A percentile compares a stretch with the other conserved stretches of the same genome.
Conservation (phyloP, 1,284 basidiomycete species). For the Volvariella volvacea region DNA sequence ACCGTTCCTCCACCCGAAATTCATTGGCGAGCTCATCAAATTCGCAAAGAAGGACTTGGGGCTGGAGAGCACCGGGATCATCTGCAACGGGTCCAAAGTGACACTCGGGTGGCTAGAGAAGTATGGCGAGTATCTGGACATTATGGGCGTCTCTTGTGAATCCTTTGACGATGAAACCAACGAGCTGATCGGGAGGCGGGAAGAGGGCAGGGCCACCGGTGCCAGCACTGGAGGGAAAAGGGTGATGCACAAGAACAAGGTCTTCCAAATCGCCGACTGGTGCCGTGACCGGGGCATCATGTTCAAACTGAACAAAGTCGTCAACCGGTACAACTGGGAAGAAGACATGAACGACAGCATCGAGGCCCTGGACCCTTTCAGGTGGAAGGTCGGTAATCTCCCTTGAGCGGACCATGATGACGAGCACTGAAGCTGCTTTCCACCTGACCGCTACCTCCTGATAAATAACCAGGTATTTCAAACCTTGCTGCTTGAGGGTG, state of each 20-base stretch:
- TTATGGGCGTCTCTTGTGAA: conserved; percentile 32
- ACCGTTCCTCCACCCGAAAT: conserved; percentile 27
- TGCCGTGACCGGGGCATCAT: conserved; percentile 22
- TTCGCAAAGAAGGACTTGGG: conserved; percentile 30
- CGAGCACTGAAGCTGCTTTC: too few relatives aligned
- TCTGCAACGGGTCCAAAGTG: conserved; percentile 30
- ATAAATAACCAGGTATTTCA: conserved; percentile 24
- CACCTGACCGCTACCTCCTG: too few relatives aligned
- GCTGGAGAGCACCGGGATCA: conserved; percentile 27
- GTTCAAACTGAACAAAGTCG: conserved; percentile 29
- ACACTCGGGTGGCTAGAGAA: conserved; percentile 28
- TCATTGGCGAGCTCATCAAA: conserved; percentile 28
- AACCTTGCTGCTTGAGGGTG: conserved; percentile 26
- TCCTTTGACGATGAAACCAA: conserved; percentile 30
- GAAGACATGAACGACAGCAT: conserved; percentile 21
- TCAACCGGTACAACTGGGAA: conserved; percentile 27
- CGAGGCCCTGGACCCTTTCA: conserved; percentile 15
- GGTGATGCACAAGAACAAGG: conserved; percentile 19
- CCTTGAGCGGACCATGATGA: background rate
- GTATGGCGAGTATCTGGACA: conserved; percentile 27
- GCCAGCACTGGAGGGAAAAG: too few relatives aligned
- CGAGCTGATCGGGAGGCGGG: conserved; percentile 23
- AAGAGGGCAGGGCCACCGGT: conserved; percentile 18
- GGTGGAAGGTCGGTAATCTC: conserved; percentile 21
- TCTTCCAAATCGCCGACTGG: conserved; percentile 28